phyloP scores from a whole-genome alignment of 139 green algal species.

The Chlamydomonas incerta region DNA sequence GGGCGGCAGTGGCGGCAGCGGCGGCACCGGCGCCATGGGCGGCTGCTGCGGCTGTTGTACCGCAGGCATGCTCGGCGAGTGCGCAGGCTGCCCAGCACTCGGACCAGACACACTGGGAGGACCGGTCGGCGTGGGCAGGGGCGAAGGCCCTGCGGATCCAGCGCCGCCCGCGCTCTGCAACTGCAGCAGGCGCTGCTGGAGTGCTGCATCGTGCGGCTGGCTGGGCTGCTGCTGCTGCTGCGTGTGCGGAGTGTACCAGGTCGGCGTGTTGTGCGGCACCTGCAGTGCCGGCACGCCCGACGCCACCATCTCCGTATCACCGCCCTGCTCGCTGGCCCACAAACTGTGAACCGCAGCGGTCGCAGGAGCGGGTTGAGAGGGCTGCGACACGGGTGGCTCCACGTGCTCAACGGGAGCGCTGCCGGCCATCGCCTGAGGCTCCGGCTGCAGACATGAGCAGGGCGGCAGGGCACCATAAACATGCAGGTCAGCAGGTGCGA shows the following conservation, averaged over 20 bases:
- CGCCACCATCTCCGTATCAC: background rate
- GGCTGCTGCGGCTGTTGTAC: background rate
- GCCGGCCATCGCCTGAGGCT: too few relatives aligned
- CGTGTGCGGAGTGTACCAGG: background rate
- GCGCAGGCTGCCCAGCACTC: too few relatives aligned
- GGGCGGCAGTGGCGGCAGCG: conserved; percentile 14
- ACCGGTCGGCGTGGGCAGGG: background rate
- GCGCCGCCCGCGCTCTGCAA: background rate
- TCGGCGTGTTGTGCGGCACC: background rate
- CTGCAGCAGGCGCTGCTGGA: background rate
- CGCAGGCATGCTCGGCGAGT: background rate
- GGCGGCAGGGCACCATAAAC: too few relatives aligned
- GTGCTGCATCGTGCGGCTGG: background rate
- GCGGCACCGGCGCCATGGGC: background rate
- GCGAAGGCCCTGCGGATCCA: background rate
- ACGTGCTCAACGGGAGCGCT: too few relatives aligned
- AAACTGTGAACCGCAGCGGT: background rate
- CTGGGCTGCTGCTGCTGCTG: background rate
- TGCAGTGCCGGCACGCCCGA: background rate
- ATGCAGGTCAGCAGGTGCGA: too few relatives aligned
- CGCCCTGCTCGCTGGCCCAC: background rate
- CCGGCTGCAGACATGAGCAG: too few relatives aligned
- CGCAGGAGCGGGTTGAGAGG: too few relatives aligned
- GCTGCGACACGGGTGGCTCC: too few relatives aligned
- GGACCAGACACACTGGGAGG: too few relatives aligned